Conservation (phyloP, 2,329 filamentous ascomycete genomes). For the Acephala macrosclerotiorum region DNA sequence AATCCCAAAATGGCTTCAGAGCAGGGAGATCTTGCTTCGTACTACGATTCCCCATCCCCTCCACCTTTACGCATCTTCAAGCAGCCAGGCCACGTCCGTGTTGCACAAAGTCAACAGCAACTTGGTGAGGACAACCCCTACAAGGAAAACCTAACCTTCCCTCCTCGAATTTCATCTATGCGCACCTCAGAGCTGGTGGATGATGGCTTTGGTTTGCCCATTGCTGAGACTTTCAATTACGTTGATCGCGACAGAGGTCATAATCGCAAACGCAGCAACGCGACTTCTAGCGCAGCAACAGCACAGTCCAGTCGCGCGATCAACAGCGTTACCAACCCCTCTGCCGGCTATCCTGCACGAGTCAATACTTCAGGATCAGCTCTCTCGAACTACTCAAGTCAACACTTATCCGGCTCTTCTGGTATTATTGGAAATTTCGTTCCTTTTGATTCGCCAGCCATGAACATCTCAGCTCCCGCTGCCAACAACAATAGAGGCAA, state of each 20-base stretch:
- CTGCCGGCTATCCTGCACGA: slow-evolving; percentile 6
- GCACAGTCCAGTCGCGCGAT: slow-evolving; percentile 13
- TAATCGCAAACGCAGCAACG: slow-evolving; percentile 18
- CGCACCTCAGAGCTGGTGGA: slow-evolving; percentile 6
- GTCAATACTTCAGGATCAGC: slow-evolving; percentile 20
- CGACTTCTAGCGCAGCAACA: slow-evolving; percentile 18
- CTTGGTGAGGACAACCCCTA: slow-evolving; percentile 16
- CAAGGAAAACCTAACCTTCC: slow-evolving; percentile 17
- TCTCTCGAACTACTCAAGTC: slow-evolving; percentile 21
- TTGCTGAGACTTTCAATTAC: neutral
- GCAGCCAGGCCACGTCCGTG: slow-evolving; percentile 25
- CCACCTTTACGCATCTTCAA: slow-evolving; percentile 35
- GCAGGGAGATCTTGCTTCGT: neutral
- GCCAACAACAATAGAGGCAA: neutral
- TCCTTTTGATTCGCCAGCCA: slow-evolving; percentile 25
- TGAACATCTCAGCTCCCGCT: slow-evolving; percentile 11
- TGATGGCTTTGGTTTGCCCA: neutral
- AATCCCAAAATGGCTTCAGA: neutral
- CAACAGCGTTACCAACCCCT: slow-evolving; percentile 16
- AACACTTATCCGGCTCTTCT: slow-evolving; percentile 26
- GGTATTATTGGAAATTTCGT: slow-evolving; percentile 40
- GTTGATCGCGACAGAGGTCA: slow-evolving; percentile 13
- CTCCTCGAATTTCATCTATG: slow-evolving; percentile 28
- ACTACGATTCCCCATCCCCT: slow-evolving; percentile 12
- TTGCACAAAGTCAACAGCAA: slow-evolving; percentile 17